Base-by-base conservation (phyloP, 148 eudicot species). In the Amaranthus palmeri region DNA sequence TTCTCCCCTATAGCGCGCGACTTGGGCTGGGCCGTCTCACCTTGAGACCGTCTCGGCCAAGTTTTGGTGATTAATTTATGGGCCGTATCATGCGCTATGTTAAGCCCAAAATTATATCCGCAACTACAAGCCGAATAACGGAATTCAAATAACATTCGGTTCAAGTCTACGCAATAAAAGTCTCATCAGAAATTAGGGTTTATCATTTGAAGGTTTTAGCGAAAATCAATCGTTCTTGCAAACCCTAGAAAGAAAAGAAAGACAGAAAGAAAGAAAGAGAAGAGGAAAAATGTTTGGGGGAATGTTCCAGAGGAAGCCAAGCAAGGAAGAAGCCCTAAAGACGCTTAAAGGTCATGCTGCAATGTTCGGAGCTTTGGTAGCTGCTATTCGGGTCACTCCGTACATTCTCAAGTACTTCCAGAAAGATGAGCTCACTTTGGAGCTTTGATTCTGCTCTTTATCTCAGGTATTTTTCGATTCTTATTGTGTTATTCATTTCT, bases 301-400 rank as follows among this genome's bases (percentile, higher is more conserved):
- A 25, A 82, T 91, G 96, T 87, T 90, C 42, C 75, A 79, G 71
- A 77, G 78, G 56, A 91, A 93, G 36, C 97, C 97, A 8, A 89
- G 88, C 85, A 89, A 89, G 56, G 86, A 85, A 68, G 85, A 62
- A 52, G 98, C 98, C 10, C 66, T 86, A 76, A 91, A 85, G 87
- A 82, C 89, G 84, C 88, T 88, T 11, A 75, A 81, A 6, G 46
- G 41, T 54, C 91, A 89, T 58, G 90, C 55, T 1, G 81, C 84
- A 4, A 61, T 86, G 81, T 88, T 93, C 75, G 97, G 92, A 4
- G 90, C 82, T 6, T 93, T 91, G 92, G 86, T 86, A 45, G 82
- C 74, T 8, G 86, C 76, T 7, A 76, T 91, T 80, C 97, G 98
- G 5, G 80, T 82, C 83, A 78, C 97, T 25, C 97, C 98, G 9